Evolutionary conservation across 176 grass and related monocot genomes (phyloP).

Genomic region (Cocos nucifera): DNA sequence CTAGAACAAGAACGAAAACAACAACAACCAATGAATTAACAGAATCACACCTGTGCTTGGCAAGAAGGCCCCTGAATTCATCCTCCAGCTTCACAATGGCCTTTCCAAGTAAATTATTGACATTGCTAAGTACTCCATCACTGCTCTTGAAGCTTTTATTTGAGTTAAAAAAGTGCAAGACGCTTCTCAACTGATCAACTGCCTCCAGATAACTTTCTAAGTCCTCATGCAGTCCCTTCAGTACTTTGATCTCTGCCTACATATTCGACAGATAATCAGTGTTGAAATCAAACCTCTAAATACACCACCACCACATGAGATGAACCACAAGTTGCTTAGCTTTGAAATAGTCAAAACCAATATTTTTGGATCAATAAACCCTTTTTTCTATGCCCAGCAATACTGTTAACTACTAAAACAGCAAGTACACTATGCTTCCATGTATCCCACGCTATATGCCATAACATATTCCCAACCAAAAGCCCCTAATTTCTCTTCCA

Average conservation of each 20-base stretch:
- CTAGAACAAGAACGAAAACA: too few relatives aligned
- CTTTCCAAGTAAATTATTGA: slow-evolving; percentile 58
- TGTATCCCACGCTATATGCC: too few relatives aligned
- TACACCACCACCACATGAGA: too few relatives aligned
- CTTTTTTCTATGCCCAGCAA: too few relatives aligned
- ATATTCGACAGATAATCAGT: background rate
- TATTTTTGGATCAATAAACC: too few relatives aligned
- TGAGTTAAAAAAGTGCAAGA: slow-evolving; percentile 80
- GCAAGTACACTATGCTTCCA: too few relatives aligned
- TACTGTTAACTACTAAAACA: too few relatives aligned
- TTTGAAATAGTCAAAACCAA: too few relatives aligned
- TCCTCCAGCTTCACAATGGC: slow-evolving; percentile 70
- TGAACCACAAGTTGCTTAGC: too few relatives aligned
- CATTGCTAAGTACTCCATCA: slow-evolving; percentile 74
- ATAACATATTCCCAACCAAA: too few relatives aligned
- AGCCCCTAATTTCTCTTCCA: too few relatives aligned
- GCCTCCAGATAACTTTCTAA: slow-evolving; percentile 76
- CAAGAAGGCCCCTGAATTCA: slow-evolving; percentile 70
- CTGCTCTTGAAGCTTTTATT: slow-evolving; percentile 82
- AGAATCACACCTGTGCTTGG: slow-evolving; percentile 44
- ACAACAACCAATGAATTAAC: background rate
- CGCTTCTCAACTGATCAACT: slow-evolving; percentile 59
- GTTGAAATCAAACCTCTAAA: too few relatives aligned
- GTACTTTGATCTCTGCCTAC: slow-evolving; percentile 73
- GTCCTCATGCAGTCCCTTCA: slow-evolving; percentile 69